Evolutionary conservation across 495 filamentous ascomycete species (phyloP), one percentile per base, ranked within the genome.

Genomic region (Hyaloscypha bicolor): DNA sequence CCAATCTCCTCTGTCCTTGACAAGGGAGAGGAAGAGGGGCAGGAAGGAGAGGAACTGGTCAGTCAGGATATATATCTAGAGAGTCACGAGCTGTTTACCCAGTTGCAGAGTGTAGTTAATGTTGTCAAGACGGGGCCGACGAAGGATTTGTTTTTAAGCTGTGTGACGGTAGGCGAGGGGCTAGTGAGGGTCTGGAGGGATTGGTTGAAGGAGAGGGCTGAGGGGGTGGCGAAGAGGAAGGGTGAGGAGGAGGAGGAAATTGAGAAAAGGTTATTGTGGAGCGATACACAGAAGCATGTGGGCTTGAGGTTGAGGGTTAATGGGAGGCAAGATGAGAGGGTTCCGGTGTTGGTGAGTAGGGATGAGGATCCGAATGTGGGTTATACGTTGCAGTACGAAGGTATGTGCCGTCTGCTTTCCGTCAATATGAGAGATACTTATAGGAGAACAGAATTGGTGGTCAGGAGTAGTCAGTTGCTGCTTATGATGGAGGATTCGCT

Each of bases 11-110:
- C 12, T 35, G 65, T 60, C 56, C 65, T 69, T 56, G 66, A 42
- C 66, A 55, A 60, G 60, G 64, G 42, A 31, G 32, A 63, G 3
- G 57, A 69, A 16, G 63, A 57, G 60, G 65, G 42, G 25, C 30
- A 64, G 4, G 57, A 69, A n/a, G 64, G 70, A 21, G 72, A 70
- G 11, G 78, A 83, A 21, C 55, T 74, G 12, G 82, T 87, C 2
- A 83, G 77, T 16, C 84, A 89, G 25, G 82, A 83, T 22, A 66
- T 94, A 60, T 82, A 79, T 65, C 77, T 94, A 3, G 91, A 93
- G 60, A 82, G 77, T 2, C 80, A 83, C 70, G 90, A 93, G 76
- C 76, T 87, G 30, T 92, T 93, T 74, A 86, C 88, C 0, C 90
- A 94, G 73, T 80, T 93, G 14, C 88, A 85, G 70, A 82, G 87